Evolutionary conservation across 805 yeast species (phyloP), one percentile per base, ranked within the genome.

Genomic region (Tetrapisispora taiwanensis): DNA sequence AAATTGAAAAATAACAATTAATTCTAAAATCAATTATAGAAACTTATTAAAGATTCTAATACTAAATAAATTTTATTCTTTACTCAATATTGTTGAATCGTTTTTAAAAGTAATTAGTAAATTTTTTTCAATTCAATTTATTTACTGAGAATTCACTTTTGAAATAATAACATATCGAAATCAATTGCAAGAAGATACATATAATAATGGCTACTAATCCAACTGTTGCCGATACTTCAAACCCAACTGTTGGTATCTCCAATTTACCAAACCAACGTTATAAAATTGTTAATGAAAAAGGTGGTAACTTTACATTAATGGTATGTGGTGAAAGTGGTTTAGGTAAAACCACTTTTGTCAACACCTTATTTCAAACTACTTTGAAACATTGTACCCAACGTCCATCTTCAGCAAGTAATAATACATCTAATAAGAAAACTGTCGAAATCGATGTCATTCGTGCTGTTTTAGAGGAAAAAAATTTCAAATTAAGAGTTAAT

Each of bases 311-410:
- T 69, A 84, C 88, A 33, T 50, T 84, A 52, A 82, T 86, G 88
- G 79, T 86, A 24, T 86, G 87, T 39, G 97, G 97, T 54, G 96
- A 88, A 63, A 78, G 89, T 40, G 95, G 96, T 7, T 68, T 87
- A 42, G 97, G 97, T 48, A 86, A 88, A 63, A 81, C 94, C n/a
- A 88, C 96, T 0, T 87, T 87, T 53, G 71, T 88, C 62, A 85
- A 86, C 66, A 86, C 95, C 2, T 65, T 88, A 46, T 85, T 89
- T 65, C 92, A 85, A 63, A 75, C 88, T 1, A 65, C 77, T 24
- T 67, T 84, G 55, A 82, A 83, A 56, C 74, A 73, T 45, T 37
- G 40, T 37, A 26, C 27, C 19, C 40, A 37, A 28, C 47, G 48
- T 3, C 75, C 75, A 60, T 71, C 75, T 40, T 60, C 55, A 20